Base-by-base conservation (phyloP, 345 rosid species). In the Eucalyptus curtisii region DNA sequence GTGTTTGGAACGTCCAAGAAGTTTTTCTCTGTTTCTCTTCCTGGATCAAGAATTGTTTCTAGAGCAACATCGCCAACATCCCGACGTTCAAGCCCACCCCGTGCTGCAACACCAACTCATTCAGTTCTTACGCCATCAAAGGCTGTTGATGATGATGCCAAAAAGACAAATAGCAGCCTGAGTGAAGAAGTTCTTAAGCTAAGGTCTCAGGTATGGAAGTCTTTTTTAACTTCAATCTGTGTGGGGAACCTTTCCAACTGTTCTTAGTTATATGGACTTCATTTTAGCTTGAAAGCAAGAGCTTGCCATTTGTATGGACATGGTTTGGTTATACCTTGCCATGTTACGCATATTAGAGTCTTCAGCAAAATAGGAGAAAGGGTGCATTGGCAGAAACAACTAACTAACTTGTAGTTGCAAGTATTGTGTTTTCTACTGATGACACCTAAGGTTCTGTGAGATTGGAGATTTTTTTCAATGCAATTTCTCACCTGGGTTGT, bases 11-110 rank as follows among this genome's bases (percentile, higher is more conserved):
- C 97, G 86, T 95, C 98, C 87, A 96, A 95, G 92, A 94, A 95
- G 86, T 92, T 95, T 87, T 94, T 95, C 89, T 96, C 98, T 57
- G 97, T 93, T 85, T 96, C 98, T 88, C 95, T 96, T 91, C 98
- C 98, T 87, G 95, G 97, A 82, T 96, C 98, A 89, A 92, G 98
- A 89, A 96, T 96, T 80, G 95, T 92, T 87, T 96, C 98, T 89
- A 94, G 98, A 86, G 98, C 98, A 90, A 94, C 98, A 90, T 96
- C 98, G 57, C 98, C 98, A 87, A 96, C 94, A 86, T 96, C 97
- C 53, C 95, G 97, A 87, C 95, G 96, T 50, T 90, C 95, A 7
- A 96, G 97, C 88, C 97, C 97, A 42, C 97, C 96, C 80, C 94
- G 98, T 89, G 92, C 97, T 68, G 93, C 95, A 48, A 95, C 98